phyloP scores from a whole-genome alignment of 139 green algal genomes.

The Asterochloris sp. region DNA sequence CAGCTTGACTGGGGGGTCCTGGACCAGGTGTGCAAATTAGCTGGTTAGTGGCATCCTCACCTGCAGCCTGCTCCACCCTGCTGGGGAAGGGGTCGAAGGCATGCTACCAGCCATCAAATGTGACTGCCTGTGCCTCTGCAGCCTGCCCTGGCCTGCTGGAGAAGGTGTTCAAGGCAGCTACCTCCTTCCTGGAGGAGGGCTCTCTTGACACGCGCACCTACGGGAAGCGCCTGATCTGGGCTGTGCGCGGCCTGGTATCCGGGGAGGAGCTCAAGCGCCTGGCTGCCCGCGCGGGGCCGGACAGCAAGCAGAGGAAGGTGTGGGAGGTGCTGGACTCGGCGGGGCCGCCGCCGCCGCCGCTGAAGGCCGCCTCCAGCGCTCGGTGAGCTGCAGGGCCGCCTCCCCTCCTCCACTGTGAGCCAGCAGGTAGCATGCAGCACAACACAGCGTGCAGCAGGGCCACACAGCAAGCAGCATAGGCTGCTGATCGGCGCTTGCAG shows the following conservation, averaged over 20 bases:
- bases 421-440: too few species aligned
- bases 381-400: background rate
- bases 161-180: slow-evolving; percentile 38
- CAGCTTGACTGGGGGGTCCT: too few species aligned
- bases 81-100: too few species aligned
- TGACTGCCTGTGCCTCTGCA: background rate
- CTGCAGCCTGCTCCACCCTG: too few species aligned
- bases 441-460: too few species aligned
- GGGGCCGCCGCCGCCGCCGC: slow-evolving; percentile 18
- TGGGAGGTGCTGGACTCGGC: slow-evolving; percentile 26
- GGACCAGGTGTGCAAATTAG: too few species aligned
- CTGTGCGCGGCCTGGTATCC: slow-evolving; percentile 2
- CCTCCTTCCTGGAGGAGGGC: slow-evolving; percentile 65
- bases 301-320: slow-evolving; percentile 29
- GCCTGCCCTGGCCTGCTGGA: slow-evolving; percentile 21
- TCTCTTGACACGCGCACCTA: slow-evolving; percentile 62
- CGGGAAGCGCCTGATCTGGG: slow-evolving; percentile 67
- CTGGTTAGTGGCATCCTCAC: too few species aligned
- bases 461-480: too few species aligned
- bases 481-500: too few species aligned
- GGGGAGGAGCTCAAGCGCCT: slow-evolving; percentile 20
- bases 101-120: too few species aligned
- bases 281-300: slow-evolving; percentile 18
- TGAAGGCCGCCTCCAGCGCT: slow-evolving; percentile 18
- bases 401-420: too few species aligned